A percentile compares a stretch with the other conserved stretches of the same genome.
Conservation (phyloP, 2,329 filamentous ascomycete genomes). For the Colletotrichum chrysophilum region DNA sequence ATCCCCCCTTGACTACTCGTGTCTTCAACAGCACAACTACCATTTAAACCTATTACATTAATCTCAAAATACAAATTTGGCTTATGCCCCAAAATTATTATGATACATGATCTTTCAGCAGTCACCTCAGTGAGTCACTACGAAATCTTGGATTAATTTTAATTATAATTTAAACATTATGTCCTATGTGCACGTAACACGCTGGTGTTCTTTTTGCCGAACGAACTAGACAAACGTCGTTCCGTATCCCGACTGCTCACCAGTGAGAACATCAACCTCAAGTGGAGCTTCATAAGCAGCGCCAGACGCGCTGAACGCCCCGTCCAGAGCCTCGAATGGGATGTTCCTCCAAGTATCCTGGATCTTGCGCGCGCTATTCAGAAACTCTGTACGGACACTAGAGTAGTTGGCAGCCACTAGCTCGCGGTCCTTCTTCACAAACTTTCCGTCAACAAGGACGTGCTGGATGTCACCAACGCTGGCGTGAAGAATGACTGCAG, state of each 20-base stretch:
- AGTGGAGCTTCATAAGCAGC: constrained; percentile 7
- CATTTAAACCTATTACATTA: background rate
- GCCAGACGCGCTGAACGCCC: constrained; percentile 23
- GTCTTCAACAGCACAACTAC: background rate
- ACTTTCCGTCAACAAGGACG: constrained; percentile 55
- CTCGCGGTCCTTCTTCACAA: constrained; percentile 49
- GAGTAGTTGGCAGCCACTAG: constrained; percentile 33
- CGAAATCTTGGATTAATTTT: background rate
- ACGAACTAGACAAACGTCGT: background rate
- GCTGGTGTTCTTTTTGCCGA: fast-evolving
- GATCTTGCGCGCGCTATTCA: constrained; percentile 37
- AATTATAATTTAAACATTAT: background rate
- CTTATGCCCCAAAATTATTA: background rate
- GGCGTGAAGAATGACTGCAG: constrained; percentile 60
- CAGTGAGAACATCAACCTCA: background rate
- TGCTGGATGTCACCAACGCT: constrained; percentile 56
- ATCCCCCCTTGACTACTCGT: fast-evolving
- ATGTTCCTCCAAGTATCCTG: constrained; percentile 28
- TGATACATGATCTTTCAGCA: fast-evolving
- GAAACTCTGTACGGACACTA: constrained; percentile 33
- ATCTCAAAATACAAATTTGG: background rate
- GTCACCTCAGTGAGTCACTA: fast-evolving
- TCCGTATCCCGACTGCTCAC: constrained; percentile 4
- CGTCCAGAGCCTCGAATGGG: constrained; percentile 30
- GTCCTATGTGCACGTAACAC: background rate